Conservation (phyloP, 768 basidiomycete species). For the Boletus eberwhitei region DNA sequence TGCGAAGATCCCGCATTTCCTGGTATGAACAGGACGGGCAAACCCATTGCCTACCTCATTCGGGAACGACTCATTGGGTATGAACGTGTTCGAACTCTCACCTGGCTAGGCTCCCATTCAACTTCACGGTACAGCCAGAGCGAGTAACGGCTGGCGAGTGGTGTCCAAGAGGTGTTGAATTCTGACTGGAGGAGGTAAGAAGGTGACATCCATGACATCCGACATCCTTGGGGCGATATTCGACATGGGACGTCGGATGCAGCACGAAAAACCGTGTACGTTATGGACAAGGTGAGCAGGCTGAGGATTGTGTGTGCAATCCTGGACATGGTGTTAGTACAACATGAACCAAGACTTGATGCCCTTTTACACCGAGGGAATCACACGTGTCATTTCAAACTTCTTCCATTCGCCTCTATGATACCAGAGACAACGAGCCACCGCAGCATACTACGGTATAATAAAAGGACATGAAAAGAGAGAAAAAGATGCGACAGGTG, state of each 20-base stretch:
- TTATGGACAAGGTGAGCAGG: slow-evolving; percentile 37
- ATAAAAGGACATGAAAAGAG: slow-evolving; percentile 31
- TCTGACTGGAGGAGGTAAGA: slow-evolving; percentile 73
- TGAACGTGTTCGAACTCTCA: slow-evolving; percentile 25
- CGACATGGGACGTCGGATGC: slow-evolving; percentile 41
- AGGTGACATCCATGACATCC: slow-evolving; percentile 96
- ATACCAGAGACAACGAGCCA: slow-evolving; percentile 30
- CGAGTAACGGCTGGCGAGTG: slow-evolving; percentile 69
- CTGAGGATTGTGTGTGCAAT: slow-evolving; percentile 14
- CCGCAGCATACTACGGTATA: slow-evolving; percentile 36
- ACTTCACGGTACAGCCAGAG: slow-evolving; percentile 91
- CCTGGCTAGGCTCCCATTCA: slow-evolving; percentile 73
- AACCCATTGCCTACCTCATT: slow-evolving; percentile 39
- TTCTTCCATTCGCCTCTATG: slow-evolving; percentile 35
- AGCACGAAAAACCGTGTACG: slow-evolving; percentile 41
- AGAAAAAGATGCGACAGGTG: slow-evolving; percentile 32
- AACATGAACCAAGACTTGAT: neutral
- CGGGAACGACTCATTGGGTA: slow-evolving; percentile 1
- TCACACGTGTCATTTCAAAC: slow-evolving; percentile 19
- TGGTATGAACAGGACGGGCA: slow-evolving; percentile 94
- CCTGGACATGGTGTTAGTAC: slow-evolving; percentile 14
- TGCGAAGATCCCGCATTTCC: slow-evolving; percentile 95
- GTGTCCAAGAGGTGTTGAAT: slow-evolving; percentile 68
- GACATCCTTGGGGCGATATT: slow-evolving; percentile 86
- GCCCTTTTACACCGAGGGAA: neutral